Evolutionary conservation across 2,329 filamentous ascomycete genomes (phyloP).

Genomic region (Teratosphaeria gauchensis): DNA sequence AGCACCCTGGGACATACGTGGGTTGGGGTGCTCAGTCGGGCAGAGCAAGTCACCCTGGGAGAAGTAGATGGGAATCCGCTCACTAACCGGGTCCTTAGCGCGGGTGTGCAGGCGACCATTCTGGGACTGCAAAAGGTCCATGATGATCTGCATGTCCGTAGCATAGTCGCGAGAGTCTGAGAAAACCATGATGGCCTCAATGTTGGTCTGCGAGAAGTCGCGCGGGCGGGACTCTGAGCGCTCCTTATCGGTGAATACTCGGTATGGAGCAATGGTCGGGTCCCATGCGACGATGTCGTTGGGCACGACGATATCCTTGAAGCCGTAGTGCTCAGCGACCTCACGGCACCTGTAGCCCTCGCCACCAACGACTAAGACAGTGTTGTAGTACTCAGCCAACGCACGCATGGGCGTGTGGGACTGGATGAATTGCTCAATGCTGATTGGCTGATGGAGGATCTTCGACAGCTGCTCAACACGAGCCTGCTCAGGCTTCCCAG

Average conservation of each 20-base stretch:
- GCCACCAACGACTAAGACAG: constrained; percentile 65
- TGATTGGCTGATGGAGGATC: constrained; percentile 56
- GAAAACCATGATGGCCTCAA: constrained; percentile 66
- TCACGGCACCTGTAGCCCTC: constrained; percentile 66
- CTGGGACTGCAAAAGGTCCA: constrained; percentile 60
- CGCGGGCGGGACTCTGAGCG: constrained; percentile 56
- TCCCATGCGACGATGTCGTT: constrained; percentile 66
- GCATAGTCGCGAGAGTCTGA: constrained; percentile 65
- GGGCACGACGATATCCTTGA: constrained; percentile 62
- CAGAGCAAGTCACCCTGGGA: constrained; percentile 56
- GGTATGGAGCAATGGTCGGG: constrained; percentile 58
- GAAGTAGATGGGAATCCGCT: constrained; percentile 67
- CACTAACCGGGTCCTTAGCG: constrained; percentile 54
- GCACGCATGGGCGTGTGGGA: constrained; percentile 70
- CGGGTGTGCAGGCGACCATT: constrained; percentile 57
- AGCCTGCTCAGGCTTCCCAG: constrained; percentile 58
- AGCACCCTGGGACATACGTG: constrained; percentile 63
- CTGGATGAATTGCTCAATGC: constrained; percentile 66
- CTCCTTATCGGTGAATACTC: constrained; percentile 58
- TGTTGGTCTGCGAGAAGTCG: constrained; percentile 62
- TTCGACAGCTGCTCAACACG: constrained; percentile 57
- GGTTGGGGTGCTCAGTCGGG: constrained; percentile 43
- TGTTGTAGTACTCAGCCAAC: constrained; percentile 65
- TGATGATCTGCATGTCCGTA: constrained; percentile 67
- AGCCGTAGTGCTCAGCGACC: constrained; percentile 63